These are phyloP conservation scores for Mrakia hoshinonis DNA, from an alignment of 768 basidiomycete genomes.

Conservation along the genomic window DNA sequence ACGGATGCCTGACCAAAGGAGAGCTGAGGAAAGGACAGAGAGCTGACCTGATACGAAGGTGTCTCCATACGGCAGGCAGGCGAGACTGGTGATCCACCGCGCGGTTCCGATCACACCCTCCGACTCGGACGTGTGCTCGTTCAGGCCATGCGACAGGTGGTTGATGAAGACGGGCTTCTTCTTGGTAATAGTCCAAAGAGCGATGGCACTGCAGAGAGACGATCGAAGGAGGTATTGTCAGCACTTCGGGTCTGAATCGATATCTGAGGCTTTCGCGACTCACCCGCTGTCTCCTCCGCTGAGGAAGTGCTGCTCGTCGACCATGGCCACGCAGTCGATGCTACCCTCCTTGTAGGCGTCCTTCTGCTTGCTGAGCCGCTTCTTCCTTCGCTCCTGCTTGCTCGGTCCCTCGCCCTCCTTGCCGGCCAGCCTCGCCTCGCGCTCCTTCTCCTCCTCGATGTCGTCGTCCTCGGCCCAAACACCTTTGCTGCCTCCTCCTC, in stretches of 20 bases:
- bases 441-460: constrained; percentile 50
- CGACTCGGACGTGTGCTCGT: constrained; percentile 59
- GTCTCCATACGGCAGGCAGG: constrained; percentile 77
- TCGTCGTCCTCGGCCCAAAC: constrained; percentile 54
- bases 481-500: constrained; percentile 69
- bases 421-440: constrained; percentile 45
- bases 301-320: constrained; percentile 86
- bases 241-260: too few relatives aligned
- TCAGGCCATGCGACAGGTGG: constrained; percentile 76
- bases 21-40: background rate
- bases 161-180: constrained; percentile 90
- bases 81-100: constrained; percentile 83
- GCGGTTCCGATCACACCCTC: constrained; percentile 69
- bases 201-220: constrained; percentile 73
- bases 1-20: background rate
- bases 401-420: constrained; percentile 44
- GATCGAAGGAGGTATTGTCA: too few relatives aligned
- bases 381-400: constrained; percentile 47
- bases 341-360: constrained; percentile 76
- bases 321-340: constrained; percentile 83
- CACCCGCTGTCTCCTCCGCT: constrained; percentile 96
- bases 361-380: constrained; percentile 41
- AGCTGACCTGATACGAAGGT: constrained; percentile 73
- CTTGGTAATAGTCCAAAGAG: constrained; percentile 80
- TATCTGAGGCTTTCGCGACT: too few relatives aligned